Percentiles rank a stretch among this genome's conserved stretches.
Evolutionary conservation across 345 rosid species (phyloP).

Genomic region (Mercurialis annua): DNA sequence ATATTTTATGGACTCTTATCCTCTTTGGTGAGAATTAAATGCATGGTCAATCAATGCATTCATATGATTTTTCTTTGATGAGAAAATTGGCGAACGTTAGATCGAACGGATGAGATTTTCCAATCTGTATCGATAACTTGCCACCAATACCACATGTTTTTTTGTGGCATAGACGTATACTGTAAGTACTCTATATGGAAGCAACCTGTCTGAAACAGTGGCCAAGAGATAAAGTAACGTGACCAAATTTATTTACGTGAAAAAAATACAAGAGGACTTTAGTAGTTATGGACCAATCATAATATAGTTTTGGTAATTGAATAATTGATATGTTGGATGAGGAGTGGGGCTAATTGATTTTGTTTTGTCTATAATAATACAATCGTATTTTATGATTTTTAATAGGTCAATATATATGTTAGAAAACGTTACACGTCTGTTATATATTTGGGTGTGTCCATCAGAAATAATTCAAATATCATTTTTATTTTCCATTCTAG

Average conservation of each 20-base stretch:
- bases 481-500: no score
- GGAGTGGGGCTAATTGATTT: neutral
- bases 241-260: neutral
- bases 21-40: neutral
- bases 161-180: neutral
- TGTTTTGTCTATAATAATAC: no score
- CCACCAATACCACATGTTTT: conserved; percentile 1
- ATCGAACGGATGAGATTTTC: neutral
- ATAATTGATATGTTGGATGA: neutral
- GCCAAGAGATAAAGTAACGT: neutral
- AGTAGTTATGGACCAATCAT: neutral
- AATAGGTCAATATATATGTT: no score
- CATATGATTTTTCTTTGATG: neutral
- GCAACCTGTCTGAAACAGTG: neutral
- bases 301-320: neutral
- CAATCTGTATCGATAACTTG: neutral
- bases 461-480: no score
- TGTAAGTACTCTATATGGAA: no score
- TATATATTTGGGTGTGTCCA: no score
- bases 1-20: no score
- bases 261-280: neutral
- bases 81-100: neutral
- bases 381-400: no score
- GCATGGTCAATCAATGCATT: neutral
- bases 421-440: no score